Evolutionary conservation across 1,284 basidiomycete genomes (phyloP).

Genomic region (Cystobasidium slooffiae): DNA sequence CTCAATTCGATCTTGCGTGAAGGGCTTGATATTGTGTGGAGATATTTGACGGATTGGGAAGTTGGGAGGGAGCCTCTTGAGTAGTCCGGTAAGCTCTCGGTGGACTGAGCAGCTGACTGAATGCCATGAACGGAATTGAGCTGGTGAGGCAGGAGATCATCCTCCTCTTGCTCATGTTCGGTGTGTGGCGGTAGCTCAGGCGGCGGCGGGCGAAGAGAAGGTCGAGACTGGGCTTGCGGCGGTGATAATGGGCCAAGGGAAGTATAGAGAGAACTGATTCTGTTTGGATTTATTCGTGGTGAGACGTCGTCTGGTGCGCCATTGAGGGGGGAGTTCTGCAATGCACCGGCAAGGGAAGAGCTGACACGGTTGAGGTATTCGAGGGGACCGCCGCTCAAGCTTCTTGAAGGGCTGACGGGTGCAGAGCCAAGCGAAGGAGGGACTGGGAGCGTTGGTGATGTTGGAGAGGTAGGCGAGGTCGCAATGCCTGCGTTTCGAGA

Average conservation of each 20-base stretch:
- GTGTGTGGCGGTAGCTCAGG: neutral
- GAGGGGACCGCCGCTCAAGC: constrained; percentile 14
- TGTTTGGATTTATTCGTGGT: neutral
- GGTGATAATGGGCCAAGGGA: constrained; percentile 10
- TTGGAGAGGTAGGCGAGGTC: neutral
- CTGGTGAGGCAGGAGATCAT: constrained; percentile 10
- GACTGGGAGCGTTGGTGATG: neutral
- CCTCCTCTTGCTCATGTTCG: neutral
- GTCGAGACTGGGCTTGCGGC: neutral
- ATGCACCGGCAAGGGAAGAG: constrained; percentile 24
- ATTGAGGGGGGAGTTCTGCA: constrained; percentile 28
- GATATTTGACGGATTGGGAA: constrained; percentile 27
- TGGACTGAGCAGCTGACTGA: constrained; percentile 23
- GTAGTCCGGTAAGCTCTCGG: constrained; percentile 31
- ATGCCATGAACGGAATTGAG: constrained; percentile 11
- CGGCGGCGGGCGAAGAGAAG: neutral
- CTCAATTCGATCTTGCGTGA: constrained; percentile 27
- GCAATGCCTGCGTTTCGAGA: neutral
- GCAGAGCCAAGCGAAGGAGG: neutral
- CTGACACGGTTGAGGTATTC: constrained; percentile 23
- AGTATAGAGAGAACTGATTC: constrained; percentile 8
- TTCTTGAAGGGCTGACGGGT: constrained; percentile 12
- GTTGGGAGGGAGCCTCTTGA: constrained; percentile 1
- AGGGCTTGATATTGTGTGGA: constrained; percentile 15
- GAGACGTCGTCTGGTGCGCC: constrained; percentile 17